phyloP scores from a whole-genome alignment of 768 basidiomycete species.

The Podaxis sp. region DNA sequence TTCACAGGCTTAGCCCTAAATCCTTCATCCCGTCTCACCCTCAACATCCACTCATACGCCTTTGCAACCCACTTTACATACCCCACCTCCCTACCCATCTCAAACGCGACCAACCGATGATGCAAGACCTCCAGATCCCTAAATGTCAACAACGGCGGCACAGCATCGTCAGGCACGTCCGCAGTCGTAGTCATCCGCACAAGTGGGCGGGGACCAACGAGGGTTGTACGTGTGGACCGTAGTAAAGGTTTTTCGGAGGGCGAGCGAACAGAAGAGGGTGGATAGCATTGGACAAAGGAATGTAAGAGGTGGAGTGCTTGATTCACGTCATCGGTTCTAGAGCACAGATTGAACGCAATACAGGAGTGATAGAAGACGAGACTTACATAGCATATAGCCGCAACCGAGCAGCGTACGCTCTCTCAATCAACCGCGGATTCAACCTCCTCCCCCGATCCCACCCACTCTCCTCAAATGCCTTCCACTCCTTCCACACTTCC shows the following conservation, averaged over 20 bases:
- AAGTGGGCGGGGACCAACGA: constrained; percentile 58
- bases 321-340: constrained; percentile 49
- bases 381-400: constrained; percentile 62
- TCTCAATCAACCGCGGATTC: constrained; percentile 59
- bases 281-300: constrained; percentile 65
- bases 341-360: constrained; percentile 2
- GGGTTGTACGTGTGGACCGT: constrained; percentile 58
- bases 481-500: constrained; percentile 70
- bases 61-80: constrained; percentile 75
- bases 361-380: constrained; percentile 1
- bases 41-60: constrained; percentile 70
- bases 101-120: constrained; percentile 56
- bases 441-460: constrained; percentile 28
- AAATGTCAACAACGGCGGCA: constrained; percentile 81
- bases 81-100: constrained; percentile 47
- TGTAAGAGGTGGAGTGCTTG: constrained; percentile 56
- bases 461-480: constrained; percentile 40
- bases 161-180: constrained; percentile 69
- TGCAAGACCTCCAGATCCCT: constrained; percentile 79
- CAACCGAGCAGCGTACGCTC: constrained; percentile 68
- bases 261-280: constrained; percentile 49
- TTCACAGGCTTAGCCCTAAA: background rate
- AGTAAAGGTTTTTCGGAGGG: constrained; percentile 44
- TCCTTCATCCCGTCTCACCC: constrained; percentile 52
- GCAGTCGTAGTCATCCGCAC: constrained; percentile 64